These are phyloP conservation scores for Penicillium paxilli DNA, from an alignment of 495 filamentous ascomycete species.

Conservation along the genomic window DNA sequence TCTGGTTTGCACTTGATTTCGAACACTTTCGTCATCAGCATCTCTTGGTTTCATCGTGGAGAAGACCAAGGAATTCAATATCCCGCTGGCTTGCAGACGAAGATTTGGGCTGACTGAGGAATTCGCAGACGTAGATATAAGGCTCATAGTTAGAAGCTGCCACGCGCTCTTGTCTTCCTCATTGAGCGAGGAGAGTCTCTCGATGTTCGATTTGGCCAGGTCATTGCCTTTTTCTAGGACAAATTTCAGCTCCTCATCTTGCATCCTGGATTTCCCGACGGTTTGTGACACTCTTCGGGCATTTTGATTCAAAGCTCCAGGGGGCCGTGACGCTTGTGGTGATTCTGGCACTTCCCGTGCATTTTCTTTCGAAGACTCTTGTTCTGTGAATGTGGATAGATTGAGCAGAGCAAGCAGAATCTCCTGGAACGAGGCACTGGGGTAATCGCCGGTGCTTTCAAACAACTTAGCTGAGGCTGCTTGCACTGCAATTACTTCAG, in stretches of 20 bases:
- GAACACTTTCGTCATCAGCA: conserved; percentile 26
- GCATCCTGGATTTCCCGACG: conserved; percentile 42
- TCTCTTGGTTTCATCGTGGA: conserved; percentile 40
- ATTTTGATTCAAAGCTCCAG: conserved; percentile 52
- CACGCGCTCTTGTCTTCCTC: conserved; percentile 69
- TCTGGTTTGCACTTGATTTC: conserved; percentile 62
- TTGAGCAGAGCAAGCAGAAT: conserved; percentile 73
- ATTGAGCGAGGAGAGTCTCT: conserved; percentile 63
- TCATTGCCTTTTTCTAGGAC: conserved; percentile 81
- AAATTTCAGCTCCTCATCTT: conserved; percentile 58
- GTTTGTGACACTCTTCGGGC: conserved; percentile 57
- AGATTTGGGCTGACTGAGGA: conserved; percentile 55
- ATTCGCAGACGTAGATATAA: conserved; percentile 66
- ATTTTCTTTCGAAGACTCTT: conserved; percentile 27
- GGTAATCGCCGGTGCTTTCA: conserved; percentile 86
- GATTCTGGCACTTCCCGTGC: conserved; percentile 26
- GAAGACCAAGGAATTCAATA: conserved; percentile 72
- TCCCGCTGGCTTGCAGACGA: conserved; percentile 69
- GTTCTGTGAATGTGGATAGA: conserved; percentile 51
- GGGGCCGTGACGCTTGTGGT: conserved; percentile 30
- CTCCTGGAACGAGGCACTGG: conserved; percentile 75
- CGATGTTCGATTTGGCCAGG: conserved; percentile 74
- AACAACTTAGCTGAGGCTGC: conserved; percentile 83
- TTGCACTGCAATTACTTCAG: conserved; percentile 85
- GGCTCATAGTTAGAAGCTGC: conserved; percentile 65